Evolutionary conservation across 805 yeast species (phyloP), one percentile per base, ranked within the genome.

Genomic region (Saturnispora ahearnii): DNA sequence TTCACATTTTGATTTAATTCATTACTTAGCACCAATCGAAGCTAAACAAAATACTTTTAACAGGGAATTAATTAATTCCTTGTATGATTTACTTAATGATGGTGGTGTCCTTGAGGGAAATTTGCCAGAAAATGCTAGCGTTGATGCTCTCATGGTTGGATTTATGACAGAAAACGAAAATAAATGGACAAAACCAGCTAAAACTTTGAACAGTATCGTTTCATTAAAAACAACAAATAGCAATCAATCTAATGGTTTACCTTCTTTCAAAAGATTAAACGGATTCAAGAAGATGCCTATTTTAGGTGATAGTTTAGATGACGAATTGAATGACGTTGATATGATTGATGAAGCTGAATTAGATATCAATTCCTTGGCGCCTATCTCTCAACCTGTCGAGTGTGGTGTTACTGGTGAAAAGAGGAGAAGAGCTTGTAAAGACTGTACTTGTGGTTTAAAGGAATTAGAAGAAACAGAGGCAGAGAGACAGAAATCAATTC

Each of bases 401-500:
- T 81, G 87, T 62, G 37, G 56, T 3, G 46, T 59, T 13, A 71
- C 62, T 44, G 81, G 79, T 34, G 77, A 75, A 57, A 78, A 76
- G 68, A 77, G 96, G 64, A 80, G 91, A 71, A 88, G 82, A 69
- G 99, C 99, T 0, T 93, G 99, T 72, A 93, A 90, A 69, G 96
- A 93, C 68, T 93, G 99, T 68, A 84, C 97, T 0, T 93, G 99
- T 72, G 99, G 99, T 6, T 74, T 93, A 55, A 89, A 85, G 59
- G 99, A 93, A 65, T 67, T 76, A 48, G 96, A 93, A 69, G 90
- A 84, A 52, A 71, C 68, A 47, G 87, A 79, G 74, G 79, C 60
- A 52, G 62, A 50, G 56, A 62, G 60, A 57, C 76, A 66, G 63
- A 65, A 71, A 57, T 64, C 64, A 53, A 57, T 74, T 42, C 82